Evolutionary conservation across 176 grass and related monocot species (phyloP).

Genomic region (Rhipidocladum racemiflorum): DNA sequence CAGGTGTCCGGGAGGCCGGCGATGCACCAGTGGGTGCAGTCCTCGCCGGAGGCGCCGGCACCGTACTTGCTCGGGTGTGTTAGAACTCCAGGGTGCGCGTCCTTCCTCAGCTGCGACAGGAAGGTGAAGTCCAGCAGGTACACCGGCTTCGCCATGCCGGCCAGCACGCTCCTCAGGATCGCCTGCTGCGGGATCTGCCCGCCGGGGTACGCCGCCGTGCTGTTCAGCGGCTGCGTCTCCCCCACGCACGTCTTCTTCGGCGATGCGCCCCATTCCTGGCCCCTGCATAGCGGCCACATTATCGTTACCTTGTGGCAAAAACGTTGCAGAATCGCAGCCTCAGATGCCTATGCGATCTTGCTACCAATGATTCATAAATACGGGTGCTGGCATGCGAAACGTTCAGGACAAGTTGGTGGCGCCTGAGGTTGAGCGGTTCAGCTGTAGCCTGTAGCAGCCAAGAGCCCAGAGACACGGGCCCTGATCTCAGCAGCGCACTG

Average conservation of each 20-base stretch:
- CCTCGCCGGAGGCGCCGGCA: slow-evolving; percentile 53
- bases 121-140: slow-evolving; percentile 70
- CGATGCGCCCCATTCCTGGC: slow-evolving; percentile 60
- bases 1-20: slow-evolving; percentile 72
- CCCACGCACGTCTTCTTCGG: slow-evolving; percentile 50
- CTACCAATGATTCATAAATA: not conserved
- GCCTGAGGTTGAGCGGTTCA: slow-evolving; percentile 10
- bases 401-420: not conserved
- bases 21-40: slow-evolving; percentile 94
- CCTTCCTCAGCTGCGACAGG: slow-evolving; percentile 74
- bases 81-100: slow-evolving; percentile 93
- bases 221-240: slow-evolving; percentile 56
- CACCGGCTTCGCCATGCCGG: slow-evolving; percentile 58
- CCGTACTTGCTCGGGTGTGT: slow-evolving; percentile 72
- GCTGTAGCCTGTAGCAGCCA: not conserved
- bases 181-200: slow-evolving; percentile 52
- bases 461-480: not conserved
- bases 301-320: not conserved
- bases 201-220: slow-evolving; percentile 46
- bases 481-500: not conserved
- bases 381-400: not conserved
- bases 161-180: slow-evolving; percentile 46
- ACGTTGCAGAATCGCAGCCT: not conserved
- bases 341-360: not conserved
- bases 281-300: slow-evolving; percentile 33